Conservation (phyloP, 1,284 basidiomycete species). For the Coniophora puteana region DNA sequence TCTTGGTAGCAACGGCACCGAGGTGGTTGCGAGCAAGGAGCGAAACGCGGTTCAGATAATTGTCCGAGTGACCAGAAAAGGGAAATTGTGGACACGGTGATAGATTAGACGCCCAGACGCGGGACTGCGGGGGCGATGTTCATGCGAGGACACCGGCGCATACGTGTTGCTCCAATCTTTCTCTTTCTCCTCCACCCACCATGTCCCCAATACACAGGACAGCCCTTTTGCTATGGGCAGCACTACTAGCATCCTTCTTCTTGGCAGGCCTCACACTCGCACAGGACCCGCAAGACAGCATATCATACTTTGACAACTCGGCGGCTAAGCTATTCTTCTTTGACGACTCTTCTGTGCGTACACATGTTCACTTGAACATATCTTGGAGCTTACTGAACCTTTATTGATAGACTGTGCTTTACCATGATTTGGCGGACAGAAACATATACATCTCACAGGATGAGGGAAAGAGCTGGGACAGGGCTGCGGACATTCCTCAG, state of each 20-base stretch:
- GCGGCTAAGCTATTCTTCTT: conserved; percentile 90
- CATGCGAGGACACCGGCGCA: not conserved
- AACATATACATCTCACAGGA: conserved; percentile 81
- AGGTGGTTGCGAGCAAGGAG: no score
- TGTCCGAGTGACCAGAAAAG: no score
- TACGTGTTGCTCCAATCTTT: conserved; percentile 1
- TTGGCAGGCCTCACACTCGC: conserved; percentile 25
- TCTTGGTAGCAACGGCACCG: no score
- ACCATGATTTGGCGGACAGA: conserved; percentile 73
- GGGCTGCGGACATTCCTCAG: conserved; percentile 57
- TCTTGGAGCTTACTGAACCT: conserved; percentile 1
- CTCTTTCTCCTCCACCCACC: conserved; percentile 13
- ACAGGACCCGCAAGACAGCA: conserved; percentile 36
- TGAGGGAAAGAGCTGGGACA: conserved; percentile 84
- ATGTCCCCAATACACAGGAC: conserved; percentile 36
- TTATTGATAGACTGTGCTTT: conserved; percentile 63
- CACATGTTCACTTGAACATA: conserved; percentile 2
- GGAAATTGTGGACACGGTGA: no score
- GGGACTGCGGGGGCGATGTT: not conserved
- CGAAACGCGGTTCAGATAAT: no score
- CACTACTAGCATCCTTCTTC: conserved; percentile 23
- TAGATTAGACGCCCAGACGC: no score
- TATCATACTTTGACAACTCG: conserved; percentile 64
- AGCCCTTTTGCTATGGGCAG: conserved; percentile 30
- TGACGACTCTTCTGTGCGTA: conserved; percentile 79